Conservation (phyloP, 495 filamentous ascomycete genomes). For the Neurospora sp. region DNA sequence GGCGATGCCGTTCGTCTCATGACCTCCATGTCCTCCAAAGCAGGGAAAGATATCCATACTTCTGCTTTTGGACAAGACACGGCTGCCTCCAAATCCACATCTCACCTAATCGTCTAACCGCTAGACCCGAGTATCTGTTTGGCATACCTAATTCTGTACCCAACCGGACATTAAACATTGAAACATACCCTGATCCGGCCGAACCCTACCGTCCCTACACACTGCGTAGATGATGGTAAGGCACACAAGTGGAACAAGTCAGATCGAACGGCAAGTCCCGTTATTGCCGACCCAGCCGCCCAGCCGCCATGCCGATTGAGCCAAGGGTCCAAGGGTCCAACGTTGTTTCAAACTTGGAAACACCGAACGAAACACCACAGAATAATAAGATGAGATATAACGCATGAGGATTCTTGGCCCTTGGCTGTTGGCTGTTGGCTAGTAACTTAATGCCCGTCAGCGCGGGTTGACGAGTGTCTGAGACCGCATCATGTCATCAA, state of each 20-base stretch:
- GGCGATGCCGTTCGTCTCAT: background rate
- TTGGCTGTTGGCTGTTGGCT: background rate
- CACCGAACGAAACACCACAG: background rate
- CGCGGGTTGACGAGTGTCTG: background rate
- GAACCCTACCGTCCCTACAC: background rate
- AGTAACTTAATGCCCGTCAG: background rate
- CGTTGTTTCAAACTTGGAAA: background rate
- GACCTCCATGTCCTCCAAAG: background rate
- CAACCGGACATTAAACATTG: background rate
- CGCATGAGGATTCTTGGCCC: background rate
- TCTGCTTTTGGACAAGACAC: no score
- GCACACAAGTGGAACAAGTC: background rate
- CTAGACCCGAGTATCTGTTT: background rate
- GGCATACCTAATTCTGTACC: no score
- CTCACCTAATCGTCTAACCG: background rate
- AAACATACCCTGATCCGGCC: background rate
- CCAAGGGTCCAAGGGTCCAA: background rate
- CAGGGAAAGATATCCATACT: background rate
- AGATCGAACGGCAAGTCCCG: background rate
- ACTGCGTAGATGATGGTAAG: background rate
- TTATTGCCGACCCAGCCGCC: background rate
- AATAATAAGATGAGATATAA: background rate
- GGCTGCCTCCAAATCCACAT: background rate
- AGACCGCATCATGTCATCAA: background rate
- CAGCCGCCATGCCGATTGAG: background rate